These are phyloP conservation scores for Ettlia oleoabundans DNA, from an alignment of 139 green algal species.

Conservation along the genomic window DNA sequence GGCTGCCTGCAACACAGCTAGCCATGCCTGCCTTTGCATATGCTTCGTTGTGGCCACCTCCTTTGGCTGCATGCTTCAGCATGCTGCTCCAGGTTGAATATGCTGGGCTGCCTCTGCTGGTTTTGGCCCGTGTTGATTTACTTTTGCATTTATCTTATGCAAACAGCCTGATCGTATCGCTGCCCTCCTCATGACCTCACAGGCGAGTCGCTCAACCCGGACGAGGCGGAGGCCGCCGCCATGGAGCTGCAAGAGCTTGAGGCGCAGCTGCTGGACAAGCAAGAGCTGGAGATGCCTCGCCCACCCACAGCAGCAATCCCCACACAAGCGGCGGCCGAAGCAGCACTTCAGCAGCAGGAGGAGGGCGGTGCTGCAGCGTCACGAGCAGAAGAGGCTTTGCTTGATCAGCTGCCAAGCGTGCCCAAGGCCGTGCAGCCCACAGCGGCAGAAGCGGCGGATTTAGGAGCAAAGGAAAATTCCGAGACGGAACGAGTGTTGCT, in stretches of 20 bases:
- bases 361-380: neutral
- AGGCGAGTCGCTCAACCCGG: constrained; percentile 22
- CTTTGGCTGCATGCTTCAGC: too few relatives aligned
- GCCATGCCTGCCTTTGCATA: too few relatives aligned
- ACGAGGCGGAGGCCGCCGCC: constrained; percentile 11
- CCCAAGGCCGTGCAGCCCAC: neutral
- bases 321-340: neutral
- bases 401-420: constrained; percentile 12
- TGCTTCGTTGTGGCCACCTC: too few relatives aligned
- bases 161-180: too few relatives aligned
- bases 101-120: too few relatives aligned
- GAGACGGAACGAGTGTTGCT: constrained; percentile 10
- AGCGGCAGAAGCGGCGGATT: neutral
- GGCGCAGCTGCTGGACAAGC: constrained; percentile 18
- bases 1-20: too few relatives aligned
- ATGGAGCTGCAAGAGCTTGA: constrained; percentile 10
- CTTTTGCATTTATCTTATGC: too few relatives aligned
- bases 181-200: neutral
- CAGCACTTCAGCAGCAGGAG: too few relatives aligned
- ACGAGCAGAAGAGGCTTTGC: neutral
- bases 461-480: neutral
- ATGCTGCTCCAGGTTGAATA: too few relatives aligned
- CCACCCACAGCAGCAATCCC: neutral
- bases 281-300: constrained; percentile 12
- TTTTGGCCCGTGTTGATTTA: too few relatives aligned